Base-by-base conservation (phyloP, 2,329 filamentous ascomycete genomes). In the Curvularia hawaiiensis region DNA sequence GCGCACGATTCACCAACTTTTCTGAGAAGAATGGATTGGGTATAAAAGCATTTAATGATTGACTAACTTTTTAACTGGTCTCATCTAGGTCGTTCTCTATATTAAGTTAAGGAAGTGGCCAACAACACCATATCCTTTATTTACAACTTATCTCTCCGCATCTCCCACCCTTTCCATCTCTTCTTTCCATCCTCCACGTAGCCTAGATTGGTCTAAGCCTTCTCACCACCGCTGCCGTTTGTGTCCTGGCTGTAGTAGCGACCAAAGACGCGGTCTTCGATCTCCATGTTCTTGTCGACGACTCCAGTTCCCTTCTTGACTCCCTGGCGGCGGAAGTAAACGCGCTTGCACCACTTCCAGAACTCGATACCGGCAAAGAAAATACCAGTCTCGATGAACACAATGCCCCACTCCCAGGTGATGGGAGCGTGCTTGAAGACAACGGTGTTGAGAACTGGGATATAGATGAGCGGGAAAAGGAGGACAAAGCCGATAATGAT, bases 401-500 rank as follows among this genome's bases (percentile, higher is more conserved):
- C 85, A 44, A 91, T 82, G 0, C 79, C 85, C 88, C 88, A 91
- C 71, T 90, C 88, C 87, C 86, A 88, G 7, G 77, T 81, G 54
- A 90, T 90, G 0, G 83, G 83, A 2, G 77, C 81, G 63, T 90
- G 88, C 68, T 87, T 84, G 74, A 90, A 90, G 0, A 90, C 87
- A 1, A 79, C 76, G 8, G 81, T 80, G 70, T 89, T 90, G 65
- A 90, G 79, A 11, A 84, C 84, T 0, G 89, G 89, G 51, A 91
- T 90, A 66, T 91, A 91, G 0, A 82, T 70, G 20, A 79, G 70
- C 0, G 79, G 79, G 71, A 81, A 80, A 26, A 81, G 75, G 33
- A 78, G 78, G 20, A 79, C 63, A 54, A 81, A 80, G 9, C 79
- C 79, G 5, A 71, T 70, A 11, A 80, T 69, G 35, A 81, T 72